phyloP scores from a whole-genome alignment of 371 early-diverging fungal species.

The Lichtheimia ornata region DNA sequence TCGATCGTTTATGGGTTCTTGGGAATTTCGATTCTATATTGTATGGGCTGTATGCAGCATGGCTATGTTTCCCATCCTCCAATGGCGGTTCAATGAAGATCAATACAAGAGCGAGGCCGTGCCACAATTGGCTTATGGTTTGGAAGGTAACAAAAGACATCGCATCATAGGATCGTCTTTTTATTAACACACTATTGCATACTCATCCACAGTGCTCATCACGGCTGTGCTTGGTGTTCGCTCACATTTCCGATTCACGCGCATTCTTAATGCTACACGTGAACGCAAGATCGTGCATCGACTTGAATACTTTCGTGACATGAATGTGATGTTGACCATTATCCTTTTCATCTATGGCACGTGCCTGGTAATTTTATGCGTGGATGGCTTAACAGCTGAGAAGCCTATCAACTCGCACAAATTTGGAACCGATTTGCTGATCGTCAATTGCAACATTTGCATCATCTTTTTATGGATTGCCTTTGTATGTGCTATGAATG shows the following conservation, averaged over 20 bases:
- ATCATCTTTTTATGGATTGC: constrained; percentile 35
- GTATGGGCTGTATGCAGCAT: constrained; percentile 39
- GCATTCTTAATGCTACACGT: constrained; percentile 18
- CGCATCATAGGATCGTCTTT: too few relatives aligned
- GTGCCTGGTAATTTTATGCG: constrained; percentile 37
- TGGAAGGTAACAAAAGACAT: constrained; percentile 28
- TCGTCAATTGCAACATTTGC: constrained; percentile 34
- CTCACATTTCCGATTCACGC: constrained; percentile 40
- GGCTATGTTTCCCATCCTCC: constrained; percentile 48
- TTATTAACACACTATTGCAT: too few relatives aligned
- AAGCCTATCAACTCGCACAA: constrained; percentile 32
- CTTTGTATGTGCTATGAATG: constrained; percentile 27
- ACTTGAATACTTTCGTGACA: constrained; percentile 48
- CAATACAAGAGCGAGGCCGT: constrained; percentile 31
- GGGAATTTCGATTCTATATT: constrained; percentile 35
- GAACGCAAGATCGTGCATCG: constrained; percentile 31
- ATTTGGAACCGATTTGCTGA: constrained; percentile 38
- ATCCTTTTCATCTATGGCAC: constrained; percentile 30
- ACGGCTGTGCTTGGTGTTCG: constrained; percentile 38
- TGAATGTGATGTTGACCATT: constrained; percentile 44
- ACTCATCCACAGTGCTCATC: constrained; percentile 27
- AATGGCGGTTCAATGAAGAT: constrained; percentile 36
- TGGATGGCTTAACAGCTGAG: constrained; percentile 36
- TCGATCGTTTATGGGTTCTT: constrained; percentile 33
- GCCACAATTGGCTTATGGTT: constrained; percentile 46